Evolutionary conservation across 2,329 filamentous ascomycete genomes (phyloP).

Genomic region (Cladosporium sp.): DNA sequence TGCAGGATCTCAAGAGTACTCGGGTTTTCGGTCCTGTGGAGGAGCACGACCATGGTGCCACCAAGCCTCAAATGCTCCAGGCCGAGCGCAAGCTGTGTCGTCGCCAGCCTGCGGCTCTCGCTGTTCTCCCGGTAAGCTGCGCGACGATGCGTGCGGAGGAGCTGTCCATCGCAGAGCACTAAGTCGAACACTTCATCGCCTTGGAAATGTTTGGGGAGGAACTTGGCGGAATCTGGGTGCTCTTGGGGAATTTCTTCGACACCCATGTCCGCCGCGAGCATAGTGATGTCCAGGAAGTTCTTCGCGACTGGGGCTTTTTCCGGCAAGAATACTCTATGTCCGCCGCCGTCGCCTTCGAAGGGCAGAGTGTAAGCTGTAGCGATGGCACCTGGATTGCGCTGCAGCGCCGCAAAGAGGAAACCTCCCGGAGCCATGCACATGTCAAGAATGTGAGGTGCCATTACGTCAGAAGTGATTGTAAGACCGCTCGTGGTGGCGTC

Average conservation of each 20-base stretch:
- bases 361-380: neutral
- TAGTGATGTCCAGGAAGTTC: neutral
- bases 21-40: neutral
- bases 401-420: neutral
- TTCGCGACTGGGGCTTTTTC: neutral
- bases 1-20: neutral
- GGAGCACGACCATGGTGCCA: neutral
- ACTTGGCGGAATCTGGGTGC: neutral
- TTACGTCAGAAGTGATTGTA: neutral
- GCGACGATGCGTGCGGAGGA: neutral
- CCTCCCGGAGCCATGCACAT: neutral
- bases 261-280: neutral
- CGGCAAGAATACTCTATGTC: neutral
- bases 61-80: neutral
- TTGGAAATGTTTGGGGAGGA: neutral
- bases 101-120: neutral
- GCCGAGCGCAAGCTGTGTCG: neutral
- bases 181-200: neutral
- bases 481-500: neutral
- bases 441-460: neutral
- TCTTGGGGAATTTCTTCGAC: neutral
- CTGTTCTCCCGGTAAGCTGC: neutral
- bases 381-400: neutral
- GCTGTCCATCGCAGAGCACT: neutral
- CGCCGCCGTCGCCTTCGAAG: neutral